A percentile compares a stretch with the other conserved stretches of the same genome.
These are phyloP conservation scores for Piromyces finnis DNA, from an alignment of 192 early-diverging fungal species.

Conservation along the genomic window DNA sequence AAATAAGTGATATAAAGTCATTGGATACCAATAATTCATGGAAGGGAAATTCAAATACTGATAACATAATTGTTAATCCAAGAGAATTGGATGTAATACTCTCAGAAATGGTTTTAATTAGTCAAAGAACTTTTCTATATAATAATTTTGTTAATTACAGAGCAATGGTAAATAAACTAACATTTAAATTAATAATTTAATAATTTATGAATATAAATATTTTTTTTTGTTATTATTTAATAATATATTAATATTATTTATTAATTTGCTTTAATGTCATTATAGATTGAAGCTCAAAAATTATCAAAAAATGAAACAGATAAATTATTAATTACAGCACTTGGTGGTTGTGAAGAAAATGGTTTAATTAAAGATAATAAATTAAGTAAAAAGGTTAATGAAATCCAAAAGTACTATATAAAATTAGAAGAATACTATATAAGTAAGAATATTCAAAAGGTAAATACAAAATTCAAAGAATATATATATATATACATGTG, in stretches of 20 bases:
- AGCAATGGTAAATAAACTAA: constrained; percentile 25
- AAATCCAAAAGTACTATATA: constrained; percentile 48
- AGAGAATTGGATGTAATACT: constrained; percentile 63
- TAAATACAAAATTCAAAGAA: constrained; percentile 16
- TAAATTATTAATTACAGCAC: constrained; percentile 1
- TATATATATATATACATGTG: constrained; percentile 4
- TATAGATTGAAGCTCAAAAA: not conserved
- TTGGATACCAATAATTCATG: not conserved
- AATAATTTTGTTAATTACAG: constrained; percentile 67
- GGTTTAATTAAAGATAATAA: constrained; percentile 33
- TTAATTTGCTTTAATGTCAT: constrained; percentile 6
- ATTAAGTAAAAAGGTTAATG: constrained; percentile 31
- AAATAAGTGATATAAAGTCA: constrained; percentile 2
- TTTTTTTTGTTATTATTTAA: constrained; percentile 12
- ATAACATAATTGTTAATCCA: constrained; percentile 36
- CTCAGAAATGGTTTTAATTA: constrained; percentile 63
- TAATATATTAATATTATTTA: constrained; percentile 4
- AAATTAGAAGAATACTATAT: constrained; percentile 61
- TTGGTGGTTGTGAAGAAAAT: constrained; percentile 19
- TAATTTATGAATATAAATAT: too few species aligned
- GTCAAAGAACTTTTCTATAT: constrained; percentile 59
- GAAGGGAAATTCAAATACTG: constrained; percentile 3
- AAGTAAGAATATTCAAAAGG: constrained; percentile 52
- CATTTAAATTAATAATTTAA: not conserved
- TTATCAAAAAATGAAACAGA: not conserved